Evolutionary conservation across 169 alveolate genomes (phyloP).

Genomic region (Plasmodium berghei): DNA sequence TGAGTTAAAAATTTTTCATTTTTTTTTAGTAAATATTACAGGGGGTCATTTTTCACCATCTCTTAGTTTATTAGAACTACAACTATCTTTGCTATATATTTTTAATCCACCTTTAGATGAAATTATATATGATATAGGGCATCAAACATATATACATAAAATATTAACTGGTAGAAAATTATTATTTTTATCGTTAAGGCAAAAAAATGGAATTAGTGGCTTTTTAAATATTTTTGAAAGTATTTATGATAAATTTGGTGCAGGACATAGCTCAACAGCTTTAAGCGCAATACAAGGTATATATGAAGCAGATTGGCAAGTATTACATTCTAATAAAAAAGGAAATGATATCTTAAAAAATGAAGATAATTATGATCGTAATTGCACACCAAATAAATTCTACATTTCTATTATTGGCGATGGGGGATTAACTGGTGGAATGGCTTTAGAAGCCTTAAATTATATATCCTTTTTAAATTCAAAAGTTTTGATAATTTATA

Average conservation of each 20-base stretch:
- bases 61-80: slow-evolving; percentile 89
- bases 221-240: slow-evolving; percentile 88
- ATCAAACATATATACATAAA: slow-evolving; percentile 90
- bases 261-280: slow-evolving; percentile 93
- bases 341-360: neutral
- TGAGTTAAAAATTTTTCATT: slow-evolving; percentile 64
- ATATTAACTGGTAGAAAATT: slow-evolving; percentile 91
- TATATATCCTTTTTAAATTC: slow-evolving; percentile 85
- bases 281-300: slow-evolving; percentile 90
- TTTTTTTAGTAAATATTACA: slow-evolving; percentile 77
- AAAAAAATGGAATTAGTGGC: slow-evolving; percentile 88
- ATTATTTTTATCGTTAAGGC: slow-evolving; percentile 85
- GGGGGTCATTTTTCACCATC: slow-evolving; percentile 92
- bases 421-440: slow-evolving; percentile 93
- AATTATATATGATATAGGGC: slow-evolving; percentile 89
- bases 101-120: slow-evolving; percentile 89
- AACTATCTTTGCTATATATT: slow-evolving; percentile 86
- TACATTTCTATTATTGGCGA: slow-evolving; percentile 91
- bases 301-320: slow-evolving; percentile 77
- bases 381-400: slow-evolving; percentile 19
- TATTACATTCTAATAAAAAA: neutral
- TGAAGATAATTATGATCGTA: neutral
- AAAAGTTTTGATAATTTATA: slow-evolving; percentile 87
- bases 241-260: slow-evolving; percentile 90
- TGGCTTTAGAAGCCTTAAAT: slow-evolving; percentile 92